Percentiles rank a stretch among this genome's conserved stretches.
These are phyloP conservation scores for Nematocida sp. DNA, from an alignment of 371 early-diverging fungal species.

Conservation along the genomic window DNA sequence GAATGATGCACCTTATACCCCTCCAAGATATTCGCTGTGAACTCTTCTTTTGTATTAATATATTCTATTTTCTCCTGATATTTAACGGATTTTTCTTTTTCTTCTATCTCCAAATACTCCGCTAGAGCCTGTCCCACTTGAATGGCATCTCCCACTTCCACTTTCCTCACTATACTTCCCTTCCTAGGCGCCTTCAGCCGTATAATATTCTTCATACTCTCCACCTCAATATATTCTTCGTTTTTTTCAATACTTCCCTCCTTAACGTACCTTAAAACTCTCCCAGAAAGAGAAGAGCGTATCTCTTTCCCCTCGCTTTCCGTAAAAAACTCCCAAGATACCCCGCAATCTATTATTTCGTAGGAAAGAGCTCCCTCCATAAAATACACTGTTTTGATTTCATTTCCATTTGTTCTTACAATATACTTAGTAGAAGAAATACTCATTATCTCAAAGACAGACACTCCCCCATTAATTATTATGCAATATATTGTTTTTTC, in stretches of 20 bases:
- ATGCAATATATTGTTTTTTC: neutral
- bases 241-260: constrained; percentile 79
- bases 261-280: constrained; percentile 81
- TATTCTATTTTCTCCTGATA: constrained; percentile 22
- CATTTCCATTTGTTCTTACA: neutral
- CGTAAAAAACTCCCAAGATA: constrained; percentile 5
- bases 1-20: no score
- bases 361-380: neutral
- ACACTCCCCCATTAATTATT: constrained; percentile 14
- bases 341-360: neutral
- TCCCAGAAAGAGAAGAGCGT: constrained; percentile 86
- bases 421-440: constrained; percentile 19
- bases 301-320: constrained; percentile 70
- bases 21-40: constrained; percentile 11
- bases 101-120: neutral
- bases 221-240: constrained; percentile 89
- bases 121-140: constrained; percentile 21
- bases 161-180: neutral
- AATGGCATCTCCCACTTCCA: constrained; percentile 15
- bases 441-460: constrained; percentile 25
- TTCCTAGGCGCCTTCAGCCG: constrained; percentile 69
- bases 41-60: constrained; percentile 20
- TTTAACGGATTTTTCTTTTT: neutral
- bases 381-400: constrained; percentile 17
- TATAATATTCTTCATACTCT: constrained; percentile 99